These are phyloP conservation scores for Xylaria telfairii DNA, from an alignment of 495 filamentous ascomycete genomes.

Conservation along the genomic window DNA sequence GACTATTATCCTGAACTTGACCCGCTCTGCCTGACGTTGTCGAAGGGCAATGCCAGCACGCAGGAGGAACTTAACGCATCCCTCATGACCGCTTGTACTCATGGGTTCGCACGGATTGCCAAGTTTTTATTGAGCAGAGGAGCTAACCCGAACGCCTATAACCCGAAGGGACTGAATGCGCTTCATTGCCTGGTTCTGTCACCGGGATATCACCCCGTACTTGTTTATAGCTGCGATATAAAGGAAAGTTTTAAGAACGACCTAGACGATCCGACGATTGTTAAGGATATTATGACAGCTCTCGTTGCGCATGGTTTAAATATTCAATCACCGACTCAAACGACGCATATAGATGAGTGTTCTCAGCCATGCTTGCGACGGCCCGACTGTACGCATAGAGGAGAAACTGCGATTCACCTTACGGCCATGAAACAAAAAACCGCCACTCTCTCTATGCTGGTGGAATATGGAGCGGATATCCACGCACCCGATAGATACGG, in stretches of 20 bases:
- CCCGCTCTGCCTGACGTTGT: background rate
- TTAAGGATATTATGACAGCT: background rate
- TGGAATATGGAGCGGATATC: background rate
- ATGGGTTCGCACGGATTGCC: background rate
- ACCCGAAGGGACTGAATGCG: background rate
- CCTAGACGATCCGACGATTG: background rate
- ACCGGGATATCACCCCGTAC: background rate
- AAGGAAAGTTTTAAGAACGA: background rate
- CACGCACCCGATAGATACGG: background rate
- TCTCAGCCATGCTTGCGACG: background rate
- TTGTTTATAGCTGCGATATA: background rate
- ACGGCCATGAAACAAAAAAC: background rate
- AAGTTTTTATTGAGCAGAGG: background rate
- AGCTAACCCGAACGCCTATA: constrained; percentile 6
- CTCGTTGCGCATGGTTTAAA: background rate
- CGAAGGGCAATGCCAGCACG: background rate
- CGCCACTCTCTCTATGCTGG: background rate
- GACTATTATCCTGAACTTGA: background rate
- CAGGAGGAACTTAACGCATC: background rate
- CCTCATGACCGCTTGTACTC: background rate
- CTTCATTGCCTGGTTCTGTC: background rate
- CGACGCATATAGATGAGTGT: background rate
- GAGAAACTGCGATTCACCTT: background rate
- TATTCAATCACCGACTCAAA: background rate
- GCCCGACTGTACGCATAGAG: background rate